Percentiles rank a stretch among this genome's conserved stretches.
Conservation (phyloP, 371 early-diverging fungal genomes). For the Mucor piriformis region DNA sequence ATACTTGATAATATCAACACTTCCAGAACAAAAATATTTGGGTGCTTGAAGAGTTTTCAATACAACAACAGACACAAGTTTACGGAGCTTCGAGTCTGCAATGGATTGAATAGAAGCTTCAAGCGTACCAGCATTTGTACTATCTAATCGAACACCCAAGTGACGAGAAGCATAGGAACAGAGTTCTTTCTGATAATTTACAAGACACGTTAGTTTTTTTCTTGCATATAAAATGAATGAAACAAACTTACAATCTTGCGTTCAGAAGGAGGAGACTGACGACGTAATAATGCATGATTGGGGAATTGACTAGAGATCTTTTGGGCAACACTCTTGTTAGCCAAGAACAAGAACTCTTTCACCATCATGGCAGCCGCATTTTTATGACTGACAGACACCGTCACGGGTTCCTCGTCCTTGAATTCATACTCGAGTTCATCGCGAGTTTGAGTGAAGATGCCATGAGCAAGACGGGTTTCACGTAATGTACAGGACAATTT, state of each 20-base stretch:
- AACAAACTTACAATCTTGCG: conserved; percentile 52
- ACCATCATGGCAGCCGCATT: conserved; percentile 88
- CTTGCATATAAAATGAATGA: not conserved
- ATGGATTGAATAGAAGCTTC: conserved; percentile 72
- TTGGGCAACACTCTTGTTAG: conserved; percentile 89
- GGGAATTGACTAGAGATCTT: conserved; percentile 82
- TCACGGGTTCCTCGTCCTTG: conserved; percentile 48
- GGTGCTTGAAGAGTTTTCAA: conserved; percentile 81
- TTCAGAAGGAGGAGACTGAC: conserved; percentile 70
- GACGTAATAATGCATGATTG: conserved; percentile 83
- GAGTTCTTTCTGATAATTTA: conserved; percentile 26
- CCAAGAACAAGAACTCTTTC: conserved; percentile 96
- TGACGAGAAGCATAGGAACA: conserved; percentile 45
- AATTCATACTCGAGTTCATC: conserved; percentile 34
- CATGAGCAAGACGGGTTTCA: conserved; percentile 24
- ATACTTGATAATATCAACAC: conserved; percentile 63
- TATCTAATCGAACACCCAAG: conserved; percentile 59
- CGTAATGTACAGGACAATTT: conserved; percentile 25
- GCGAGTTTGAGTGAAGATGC: conserved; percentile 34
- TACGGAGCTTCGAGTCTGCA: conserved; percentile 43
- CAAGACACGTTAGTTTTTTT: not conserved
- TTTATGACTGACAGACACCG: conserved; percentile 71
- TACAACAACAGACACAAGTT: conserved; percentile 63
- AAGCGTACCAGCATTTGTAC: conserved; percentile 55
- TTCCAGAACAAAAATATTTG: conserved; percentile 86